Conservation (phyloP, 139 green algal species). For the Yamagishiella unicocca region DNA sequence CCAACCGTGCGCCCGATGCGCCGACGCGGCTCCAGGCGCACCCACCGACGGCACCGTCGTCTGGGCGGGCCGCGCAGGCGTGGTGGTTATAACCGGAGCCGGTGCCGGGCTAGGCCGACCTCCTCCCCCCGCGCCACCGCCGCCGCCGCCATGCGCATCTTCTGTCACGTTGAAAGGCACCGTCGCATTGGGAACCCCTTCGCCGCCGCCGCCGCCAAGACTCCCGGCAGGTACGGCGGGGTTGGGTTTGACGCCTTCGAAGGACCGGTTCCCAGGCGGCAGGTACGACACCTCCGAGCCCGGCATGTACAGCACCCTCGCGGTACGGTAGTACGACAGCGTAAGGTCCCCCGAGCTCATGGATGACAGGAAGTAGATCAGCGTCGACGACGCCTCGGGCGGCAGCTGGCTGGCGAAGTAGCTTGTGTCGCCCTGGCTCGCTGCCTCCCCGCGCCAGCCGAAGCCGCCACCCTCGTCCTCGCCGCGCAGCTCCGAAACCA, state of each 20-base stretch:
- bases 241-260: background rate
- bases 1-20: too few relatives aligned
- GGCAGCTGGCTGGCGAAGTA: background rate
- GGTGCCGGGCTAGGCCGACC: too few relatives aligned
- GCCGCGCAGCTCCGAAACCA: slow-evolving; percentile 1
- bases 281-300: background rate
- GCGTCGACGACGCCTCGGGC: background rate
- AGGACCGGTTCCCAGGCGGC: background rate
- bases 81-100: too few relatives aligned
- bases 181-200: too few relatives aligned
- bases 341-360: background rate
- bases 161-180: too few relatives aligned
- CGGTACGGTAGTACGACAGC: background rate
- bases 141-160: too few relatives aligned
- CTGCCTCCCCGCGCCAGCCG: background rate
- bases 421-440: background rate
- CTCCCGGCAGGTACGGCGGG: too few relatives aligned
- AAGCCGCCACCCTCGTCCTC: background rate
- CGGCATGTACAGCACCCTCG: background rate
- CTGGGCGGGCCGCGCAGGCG: too few relatives aligned
- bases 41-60: too few relatives aligned
- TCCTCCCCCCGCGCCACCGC: too few relatives aligned
- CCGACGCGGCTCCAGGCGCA: too few relatives aligned
- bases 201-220: too few relatives aligned
- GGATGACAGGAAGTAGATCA: slow-evolving; percentile 7